A percentile compares a stretch with the other conserved stretches of the same genome.
Conservation (phyloP, 2,329 filamentous ascomycete genomes). For the Talaromyces sp. region DNA sequence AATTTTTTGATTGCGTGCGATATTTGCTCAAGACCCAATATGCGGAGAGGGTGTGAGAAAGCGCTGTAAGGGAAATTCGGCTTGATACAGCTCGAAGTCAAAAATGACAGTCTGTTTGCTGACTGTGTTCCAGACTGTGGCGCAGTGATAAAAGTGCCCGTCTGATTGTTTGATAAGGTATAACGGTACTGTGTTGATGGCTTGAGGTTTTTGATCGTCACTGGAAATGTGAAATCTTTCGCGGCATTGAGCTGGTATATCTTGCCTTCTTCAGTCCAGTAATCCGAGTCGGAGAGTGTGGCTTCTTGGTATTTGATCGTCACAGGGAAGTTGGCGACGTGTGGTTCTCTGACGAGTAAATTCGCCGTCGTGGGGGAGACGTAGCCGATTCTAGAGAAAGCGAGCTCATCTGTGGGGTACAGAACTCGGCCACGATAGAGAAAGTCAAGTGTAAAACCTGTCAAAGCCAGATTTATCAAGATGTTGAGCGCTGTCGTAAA, state of each 20-base stretch:
- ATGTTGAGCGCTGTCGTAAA: slow-evolving; percentile 66
- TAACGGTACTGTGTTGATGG: slow-evolving; percentile 79
- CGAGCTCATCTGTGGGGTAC: slow-evolving; percentile 69
- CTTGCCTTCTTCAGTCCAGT: slow-evolving; percentile 65
- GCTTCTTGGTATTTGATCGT: slow-evolving; percentile 59
- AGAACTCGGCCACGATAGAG: slow-evolving; percentile 69
- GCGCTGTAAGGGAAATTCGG: slow-evolving; percentile 86
- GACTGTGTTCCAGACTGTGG: slow-evolving; percentile 64
- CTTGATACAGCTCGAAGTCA: slow-evolving; percentile 91
- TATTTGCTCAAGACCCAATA: slow-evolving; percentile 75
- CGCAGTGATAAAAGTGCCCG: slow-evolving; percentile 75
- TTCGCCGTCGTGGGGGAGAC: slow-evolving; percentile 77
- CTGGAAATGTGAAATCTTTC: slow-evolving; percentile 75
- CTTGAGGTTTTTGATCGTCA: slow-evolving; percentile 65
- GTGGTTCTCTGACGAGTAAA: slow-evolving; percentile 80
- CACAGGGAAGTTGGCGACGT: slow-evolving; percentile 71
- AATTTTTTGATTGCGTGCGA: slow-evolving; percentile 69
- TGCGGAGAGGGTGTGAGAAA: slow-evolving; percentile 74
- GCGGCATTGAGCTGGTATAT: slow-evolving; percentile 66
- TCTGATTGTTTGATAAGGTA: slow-evolving; percentile 79
- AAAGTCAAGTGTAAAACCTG: slow-evolving; percentile 71
- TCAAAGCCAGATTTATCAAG: slow-evolving; percentile 66
- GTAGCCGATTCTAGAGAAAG: slow-evolving; percentile 83
- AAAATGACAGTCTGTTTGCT: slow-evolving; percentile 76
- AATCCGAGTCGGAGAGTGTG: slow-evolving; percentile 27